Conservation (phyloP, 768 basidiomycete species). For the Fomitopsis pulvina region DNA sequence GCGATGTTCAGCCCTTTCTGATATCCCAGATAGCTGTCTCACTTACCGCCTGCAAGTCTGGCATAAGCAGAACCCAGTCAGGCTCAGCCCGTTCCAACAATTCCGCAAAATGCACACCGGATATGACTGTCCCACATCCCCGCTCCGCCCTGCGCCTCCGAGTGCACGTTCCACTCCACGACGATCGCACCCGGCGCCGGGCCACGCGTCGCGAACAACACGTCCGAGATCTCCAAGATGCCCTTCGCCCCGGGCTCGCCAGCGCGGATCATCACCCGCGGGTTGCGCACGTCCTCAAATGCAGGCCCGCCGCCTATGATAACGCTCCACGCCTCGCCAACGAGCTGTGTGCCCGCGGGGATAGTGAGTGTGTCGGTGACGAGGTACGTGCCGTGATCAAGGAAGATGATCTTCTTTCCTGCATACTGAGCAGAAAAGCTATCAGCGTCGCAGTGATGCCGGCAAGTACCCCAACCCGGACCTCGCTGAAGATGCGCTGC, state of each 20-base stretch:
- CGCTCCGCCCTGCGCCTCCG: conserved; percentile 40
- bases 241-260: conserved; percentile 32
- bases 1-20: background rate
- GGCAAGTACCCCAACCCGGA: conserved; percentile 22
- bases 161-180: conserved; percentile 49
- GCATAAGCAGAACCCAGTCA: conserved; percentile 1
- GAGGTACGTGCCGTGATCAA: conserved; percentile 58
- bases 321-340: conserved; percentile 46
- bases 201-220: conserved; percentile 36
- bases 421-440: conserved; percentile 38
- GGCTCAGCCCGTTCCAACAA: background rate
- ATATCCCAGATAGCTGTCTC: background rate
- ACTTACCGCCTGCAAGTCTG: conserved; percentile 23
- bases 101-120: conserved; percentile 14
- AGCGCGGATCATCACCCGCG: conserved; percentile 36
- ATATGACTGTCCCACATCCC: conserved; percentile 49
- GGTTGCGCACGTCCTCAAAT: conserved; percentile 33
- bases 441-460: background rate
- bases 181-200: conserved; percentile 56
- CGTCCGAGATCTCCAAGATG: conserved; percentile 37
- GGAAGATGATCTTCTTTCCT: conserved; percentile 75
- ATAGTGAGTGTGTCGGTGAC: conserved; percentile 41
- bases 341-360: conserved; percentile 40
- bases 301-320: conserved; percentile 39
- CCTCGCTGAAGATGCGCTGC: conserved; percentile 51